phyloP scores from a whole-genome alignment of 1,139 yeast species.

The Geotrichum klebahnii region DNA sequence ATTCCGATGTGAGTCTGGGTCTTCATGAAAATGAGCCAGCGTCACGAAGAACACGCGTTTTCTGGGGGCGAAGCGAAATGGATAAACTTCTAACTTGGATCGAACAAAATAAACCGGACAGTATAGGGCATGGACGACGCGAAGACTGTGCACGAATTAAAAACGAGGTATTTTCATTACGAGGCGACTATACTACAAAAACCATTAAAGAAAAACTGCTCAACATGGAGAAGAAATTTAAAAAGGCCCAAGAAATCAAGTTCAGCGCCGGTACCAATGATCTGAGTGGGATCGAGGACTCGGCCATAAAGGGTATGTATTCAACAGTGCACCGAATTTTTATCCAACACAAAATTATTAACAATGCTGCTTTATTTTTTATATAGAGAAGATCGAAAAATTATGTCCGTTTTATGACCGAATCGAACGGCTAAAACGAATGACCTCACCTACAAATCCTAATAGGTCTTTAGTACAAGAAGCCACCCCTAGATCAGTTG shows the following conservation, averaged over 20 bases:
- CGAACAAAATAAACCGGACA: constrained; percentile 22
- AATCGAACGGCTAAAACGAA: constrained; percentile 19
- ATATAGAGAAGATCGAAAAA: constrained; percentile 15
- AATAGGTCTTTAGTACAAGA: no score
- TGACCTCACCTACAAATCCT: constrained; percentile 8
- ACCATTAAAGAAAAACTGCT: constrained; percentile 23
- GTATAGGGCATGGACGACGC: constrained; percentile 23
- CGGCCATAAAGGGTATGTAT: neutral
- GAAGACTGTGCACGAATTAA: constrained; percentile 22
- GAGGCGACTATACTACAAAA: constrained; percentile 21
- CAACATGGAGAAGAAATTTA: constrained; percentile 22
- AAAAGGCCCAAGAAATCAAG: constrained; percentile 18
- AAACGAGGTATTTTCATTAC: constrained; percentile 19
- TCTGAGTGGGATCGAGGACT: neutral
- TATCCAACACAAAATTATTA: neutral
- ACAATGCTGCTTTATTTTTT: no score
- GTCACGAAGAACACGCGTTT: constrained; percentile 20
- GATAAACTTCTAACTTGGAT: constrained; percentile 22
- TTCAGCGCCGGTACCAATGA: constrained; percentile 8
- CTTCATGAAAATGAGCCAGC: constrained; percentile 1
- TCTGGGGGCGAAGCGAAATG: constrained; percentile 23
- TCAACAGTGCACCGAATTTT: neutral
- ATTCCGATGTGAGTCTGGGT: constrained; percentile 6
- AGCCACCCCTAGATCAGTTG: no score
- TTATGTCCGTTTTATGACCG: constrained; percentile 21